Evolutionary conservation across 441 rosid genomes (phyloP), one percentile per base, ranked within the genome.

Genomic region (Gossypium armourianum): DNA sequence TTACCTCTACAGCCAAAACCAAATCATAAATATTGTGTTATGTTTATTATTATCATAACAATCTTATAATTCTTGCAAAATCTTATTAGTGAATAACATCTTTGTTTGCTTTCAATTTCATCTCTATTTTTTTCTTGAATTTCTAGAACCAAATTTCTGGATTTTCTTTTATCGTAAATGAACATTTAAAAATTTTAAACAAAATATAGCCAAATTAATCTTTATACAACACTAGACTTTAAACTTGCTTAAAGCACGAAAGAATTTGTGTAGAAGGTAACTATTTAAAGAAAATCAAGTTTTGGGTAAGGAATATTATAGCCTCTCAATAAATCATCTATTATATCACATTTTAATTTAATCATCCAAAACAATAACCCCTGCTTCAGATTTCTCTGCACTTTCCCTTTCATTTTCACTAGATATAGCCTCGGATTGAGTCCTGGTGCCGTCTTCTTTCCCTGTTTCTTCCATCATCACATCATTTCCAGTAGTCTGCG

Each of bases 301-400:
- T 12, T 12, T 1, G 62, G 32, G 3, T 10, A 13, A 23, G 62
- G 62, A 3, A 8, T 16, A 15, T 19, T 10, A 19, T 54, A 54
- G 58, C 58, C 24, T 54, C 26, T 63, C 70, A 0, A 23, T 3
- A 66, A 24, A 23, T 66, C 47, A 32, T 57, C 19, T 49, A 21
- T 8, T 32, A 49, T 13, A 7, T 6, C 24, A 53, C 58, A 53
- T 20, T 56, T 52, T 8, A 26, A 57, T 73, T 61, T 72, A 85
- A 26, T 83, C 83, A 63, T 84, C 85, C 62, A 83, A 72, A n/a
- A 77, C 59, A 17, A 83, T 64, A 58, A 88, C 36, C 4, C 75
- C 69, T 0, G 75, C 78, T 60, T 15, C 78, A 8, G 69, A 12
- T 23, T 57, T 57, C 32, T 57, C 36, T 0, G 53, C 47, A 23